phyloP scores from a whole-genome alignment of 768 basidiomycete species.

The Tubosaeta sp. region DNA sequence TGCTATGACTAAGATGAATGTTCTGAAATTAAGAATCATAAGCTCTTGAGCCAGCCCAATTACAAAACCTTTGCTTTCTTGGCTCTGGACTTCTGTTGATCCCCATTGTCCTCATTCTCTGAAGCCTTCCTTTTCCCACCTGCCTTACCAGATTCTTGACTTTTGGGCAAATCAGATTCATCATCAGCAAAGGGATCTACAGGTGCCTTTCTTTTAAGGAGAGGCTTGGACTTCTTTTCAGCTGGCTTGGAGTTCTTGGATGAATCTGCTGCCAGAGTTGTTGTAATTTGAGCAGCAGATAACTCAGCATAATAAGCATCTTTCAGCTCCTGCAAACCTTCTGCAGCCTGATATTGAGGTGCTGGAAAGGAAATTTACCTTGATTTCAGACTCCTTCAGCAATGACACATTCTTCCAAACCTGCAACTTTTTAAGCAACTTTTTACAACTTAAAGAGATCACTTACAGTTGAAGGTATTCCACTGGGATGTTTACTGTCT shows the following conservation, averaged over 20 bases:
- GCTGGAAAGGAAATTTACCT: constrained; percentile 37
- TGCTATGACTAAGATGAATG: neutral
- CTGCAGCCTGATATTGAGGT: neutral
- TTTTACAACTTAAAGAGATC: neutral
- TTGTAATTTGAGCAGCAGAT: constrained; percentile 26
- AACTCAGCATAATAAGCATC: constrained; percentile 56
- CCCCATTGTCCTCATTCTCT: constrained; percentile 29
- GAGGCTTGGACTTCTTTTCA: constrained; percentile 36
- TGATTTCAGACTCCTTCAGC: constrained; percentile 56
- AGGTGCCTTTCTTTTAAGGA: constrained; percentile 41
- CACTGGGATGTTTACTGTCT: constrained; percentile 74
- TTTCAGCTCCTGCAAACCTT: constrained; percentile 48
- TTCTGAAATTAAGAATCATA: too few species aligned
- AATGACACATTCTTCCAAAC: constrained; percentile 65
- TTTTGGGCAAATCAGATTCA: constrained; percentile 17
- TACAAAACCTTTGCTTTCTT: constrained; percentile 33
- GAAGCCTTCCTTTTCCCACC: constrained; percentile 10
- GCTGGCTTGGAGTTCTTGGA: constrained; percentile 18
- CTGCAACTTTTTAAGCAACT: constrained; percentile 31
- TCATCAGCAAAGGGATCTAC: constrained; percentile 56
- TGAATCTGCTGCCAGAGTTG: constrained; percentile 15
- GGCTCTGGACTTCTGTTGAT: constrained; percentile 29
- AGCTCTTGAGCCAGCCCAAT: too few species aligned
- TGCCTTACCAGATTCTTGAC: constrained; percentile 11
- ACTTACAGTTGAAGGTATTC: constrained; percentile 64